These are phyloP conservation scores for Achaetomium macrosporum DNA, from an alignment of 2,329 filamentous ascomycete genomes.

Conservation along the genomic window DNA sequence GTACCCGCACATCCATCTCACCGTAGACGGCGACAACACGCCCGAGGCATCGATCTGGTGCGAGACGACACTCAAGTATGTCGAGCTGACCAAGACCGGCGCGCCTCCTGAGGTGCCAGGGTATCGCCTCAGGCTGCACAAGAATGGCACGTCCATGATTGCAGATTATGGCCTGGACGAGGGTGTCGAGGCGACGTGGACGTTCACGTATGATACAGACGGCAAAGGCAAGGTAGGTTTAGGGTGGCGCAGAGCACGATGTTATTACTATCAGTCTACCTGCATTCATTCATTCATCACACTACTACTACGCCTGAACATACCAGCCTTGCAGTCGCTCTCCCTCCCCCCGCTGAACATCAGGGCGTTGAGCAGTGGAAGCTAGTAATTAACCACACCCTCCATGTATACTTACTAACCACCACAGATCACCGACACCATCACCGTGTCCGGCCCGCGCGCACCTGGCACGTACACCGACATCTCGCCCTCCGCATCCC, in stretches of 20 bases:
- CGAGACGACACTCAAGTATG: slow-evolving; percentile 9
- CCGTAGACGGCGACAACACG: not conserved
- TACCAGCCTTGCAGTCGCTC: no score
- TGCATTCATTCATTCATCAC: no score
- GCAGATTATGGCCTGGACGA: slow-evolving; percentile 3
- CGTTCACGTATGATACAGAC: slow-evolving; percentile 2
- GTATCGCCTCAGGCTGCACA: slow-evolving; percentile 10
- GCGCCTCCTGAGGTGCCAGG: not conserved
- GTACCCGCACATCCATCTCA: slow-evolving; percentile 5
- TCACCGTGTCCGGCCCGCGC: slow-evolving; percentile 5
- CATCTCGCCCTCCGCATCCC: no score
- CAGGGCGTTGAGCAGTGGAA: no score
- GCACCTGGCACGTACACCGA: not conserved
- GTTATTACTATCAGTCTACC: no score
- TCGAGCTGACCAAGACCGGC: not conserved
- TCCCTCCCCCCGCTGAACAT: no score
- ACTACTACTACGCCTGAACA: no score
- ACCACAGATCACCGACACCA: slow-evolving; percentile 8
- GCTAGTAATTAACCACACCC: no score
- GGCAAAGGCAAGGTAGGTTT: no score
- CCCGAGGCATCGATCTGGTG: slow-evolving; percentile 10
- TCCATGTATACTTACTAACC: no score
- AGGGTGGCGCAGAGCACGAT: not conserved
- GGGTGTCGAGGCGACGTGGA: slow-evolving; percentile 7
- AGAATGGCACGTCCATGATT: slow-evolving; percentile 6